These are phyloP conservation scores for Oxyria digyna DNA, from an alignment of 148 eudicot genomes.

Conservation along the genomic window DNA sequence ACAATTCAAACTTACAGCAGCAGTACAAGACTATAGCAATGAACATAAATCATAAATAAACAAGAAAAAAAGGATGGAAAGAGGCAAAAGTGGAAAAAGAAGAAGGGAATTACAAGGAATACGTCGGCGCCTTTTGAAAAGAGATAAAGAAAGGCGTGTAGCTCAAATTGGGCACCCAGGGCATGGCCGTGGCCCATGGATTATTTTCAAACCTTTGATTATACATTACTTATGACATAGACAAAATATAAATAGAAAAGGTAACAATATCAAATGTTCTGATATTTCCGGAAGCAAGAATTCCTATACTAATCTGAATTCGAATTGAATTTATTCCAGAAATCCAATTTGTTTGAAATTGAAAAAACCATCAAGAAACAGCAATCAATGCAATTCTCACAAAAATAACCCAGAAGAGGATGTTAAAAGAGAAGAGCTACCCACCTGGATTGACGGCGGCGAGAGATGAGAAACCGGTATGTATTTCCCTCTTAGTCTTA, in stretches of 20 bases:
- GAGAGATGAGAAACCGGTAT: not conserved
- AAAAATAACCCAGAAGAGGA: not conserved
- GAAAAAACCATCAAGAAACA: not conserved
- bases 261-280: not conserved
- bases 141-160: not conserved
- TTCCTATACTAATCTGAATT: not conserved
- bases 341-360: not conserved
- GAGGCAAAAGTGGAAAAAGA: not conserved
- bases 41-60: not conserved
- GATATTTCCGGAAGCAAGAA: not conserved
- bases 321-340: not conserved
- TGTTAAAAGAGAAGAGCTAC: not conserved
- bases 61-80: not conserved
- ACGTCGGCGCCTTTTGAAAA: not conserved
- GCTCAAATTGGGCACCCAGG: not conserved
- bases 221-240: not conserved
- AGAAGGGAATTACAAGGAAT: not conserved
- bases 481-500: too few species aligned
- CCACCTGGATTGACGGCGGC: not conserved
- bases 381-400: not conserved
- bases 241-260: not conserved
- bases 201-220: not conserved
- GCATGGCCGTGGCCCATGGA: not conserved
- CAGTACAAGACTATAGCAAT: not conserved
- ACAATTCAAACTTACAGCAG: not conserved